Base-by-base conservation (phyloP, 1,284 basidiomycete genomes). In the Puccinia coronata region DNA sequence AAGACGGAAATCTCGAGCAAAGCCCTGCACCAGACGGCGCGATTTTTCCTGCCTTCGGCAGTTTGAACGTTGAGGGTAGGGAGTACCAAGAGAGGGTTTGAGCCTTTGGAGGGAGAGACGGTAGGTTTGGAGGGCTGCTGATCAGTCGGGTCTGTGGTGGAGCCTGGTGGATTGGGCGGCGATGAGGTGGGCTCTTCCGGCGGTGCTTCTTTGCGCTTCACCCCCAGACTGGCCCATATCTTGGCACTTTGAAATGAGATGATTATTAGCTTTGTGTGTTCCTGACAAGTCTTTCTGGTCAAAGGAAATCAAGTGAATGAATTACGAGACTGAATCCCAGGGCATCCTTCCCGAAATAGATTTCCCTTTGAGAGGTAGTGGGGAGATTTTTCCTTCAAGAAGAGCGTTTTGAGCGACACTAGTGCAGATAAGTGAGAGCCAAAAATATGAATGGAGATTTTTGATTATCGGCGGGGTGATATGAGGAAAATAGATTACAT, bases 351-450 rank as follows among this genome's bases (percentile, higher is more conserved):
- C 65, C 23, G 77, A 80, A 14, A 80, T 70, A 2, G 77, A 80
- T 71, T 71, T 80, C 18, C 77, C 77, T 36, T 80, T 65, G 39
- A 80, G 57, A 11, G 77, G 77, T 71, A 80, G 69, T 25, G 77
- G 67, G 0, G 77, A 70, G 2, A 57, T 41, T 61, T 80, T 80
- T 16, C 55, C 49, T 28, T 80, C 77, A 25, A 80, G 28, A 39
- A 80, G 41, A 43, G 67, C 77, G 51, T 80, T 80, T 61, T 80
- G 77, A 14, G 69, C 69, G 14, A 80, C 77, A 47, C 77, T 77
- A 57, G 76, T n/a, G 18, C 5, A 36, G 18, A 69, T 4, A 36
- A 43, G 43, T 8, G 6, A 39, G 3, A 39, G 11, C 6, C 2
- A 12, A 11, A 16, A 31, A 63, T 18, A 25, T 36, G 11, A 41